A percentile compares a stretch with the other conserved stretches of the same genome.
These are phyloP conservation scores for Luffa aegyptiaca DNA, from an alignment of 306 rosid species.

Conservation along the genomic window DNA sequence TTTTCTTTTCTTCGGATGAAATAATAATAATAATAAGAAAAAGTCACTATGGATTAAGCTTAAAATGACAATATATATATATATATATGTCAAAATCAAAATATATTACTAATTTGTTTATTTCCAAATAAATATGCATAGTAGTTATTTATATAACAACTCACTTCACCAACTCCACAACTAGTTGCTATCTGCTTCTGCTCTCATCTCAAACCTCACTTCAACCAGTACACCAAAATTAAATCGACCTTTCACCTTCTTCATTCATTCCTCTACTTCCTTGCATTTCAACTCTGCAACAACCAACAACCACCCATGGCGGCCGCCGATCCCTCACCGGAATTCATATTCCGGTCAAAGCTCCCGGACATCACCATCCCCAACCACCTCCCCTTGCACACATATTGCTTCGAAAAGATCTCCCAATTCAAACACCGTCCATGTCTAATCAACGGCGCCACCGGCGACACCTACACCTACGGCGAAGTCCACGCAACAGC, in stretches of 20 bases:
- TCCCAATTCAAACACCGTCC: constrained; percentile 39
- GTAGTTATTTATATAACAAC: neutral
- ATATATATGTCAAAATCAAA: neutral
- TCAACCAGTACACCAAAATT: neutral
- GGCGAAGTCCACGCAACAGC: constrained; percentile 38
- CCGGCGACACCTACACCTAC: constrained; percentile 38
- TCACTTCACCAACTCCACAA: neutral
- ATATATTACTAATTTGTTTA: neutral
- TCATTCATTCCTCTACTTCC: neutral
- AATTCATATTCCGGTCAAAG: constrained; percentile 29
- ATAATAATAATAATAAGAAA: too few species aligned
- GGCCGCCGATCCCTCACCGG: neutral
- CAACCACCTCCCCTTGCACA: constrained; percentile 61
- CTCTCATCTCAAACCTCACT: neutral
- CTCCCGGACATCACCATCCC: constrained; percentile 71
- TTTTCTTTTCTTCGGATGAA: too few species aligned
- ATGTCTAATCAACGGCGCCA: constrained; percentile 54
- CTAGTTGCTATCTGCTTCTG: neutral
- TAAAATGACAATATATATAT: too few species aligned
- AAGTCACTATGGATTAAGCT: too few species aligned
- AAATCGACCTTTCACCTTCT: neutral
- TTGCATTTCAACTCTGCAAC: neutral
- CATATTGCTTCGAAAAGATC: constrained; percentile 59
- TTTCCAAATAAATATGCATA: neutral
- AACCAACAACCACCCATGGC: neutral